These are phyloP conservation scores for Vigna angularis DNA, from an alignment of 306 rosid species.

Conservation along the genomic window DNA sequence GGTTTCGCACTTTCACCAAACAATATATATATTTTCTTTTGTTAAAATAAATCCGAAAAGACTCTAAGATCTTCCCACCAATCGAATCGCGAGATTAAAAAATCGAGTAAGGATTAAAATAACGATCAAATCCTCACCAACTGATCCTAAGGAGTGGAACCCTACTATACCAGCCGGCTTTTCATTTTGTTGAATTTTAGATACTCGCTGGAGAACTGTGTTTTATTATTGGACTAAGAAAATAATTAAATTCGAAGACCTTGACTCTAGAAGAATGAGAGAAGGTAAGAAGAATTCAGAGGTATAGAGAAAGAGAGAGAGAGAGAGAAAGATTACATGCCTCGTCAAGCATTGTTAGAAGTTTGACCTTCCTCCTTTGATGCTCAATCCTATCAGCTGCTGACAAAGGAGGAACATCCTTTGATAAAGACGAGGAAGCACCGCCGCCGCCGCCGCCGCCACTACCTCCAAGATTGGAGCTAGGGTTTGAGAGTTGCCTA, in stretches of 20 bases:
- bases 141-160: slow-evolving; percentile 48
- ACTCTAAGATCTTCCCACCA: slow-evolving; percentile 47
- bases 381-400: slow-evolving; percentile 87
- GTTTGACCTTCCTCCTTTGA: slow-evolving; percentile 90
- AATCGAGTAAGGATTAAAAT: slow-evolving; percentile 22
- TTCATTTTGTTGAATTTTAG: slow-evolving; percentile 48
- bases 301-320: slow-evolving; percentile 43
- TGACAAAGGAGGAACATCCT: slow-evolving; percentile 70
- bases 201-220: slow-evolving; percentile 53
- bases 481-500: slow-evolving; percentile 77
- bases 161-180: slow-evolving; percentile 70
- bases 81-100: slow-evolving; percentile 40
- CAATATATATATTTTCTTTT: not conserved
- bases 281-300: slow-evolving; percentile 45
- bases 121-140: slow-evolving; percentile 48
- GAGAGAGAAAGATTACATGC: slow-evolving; percentile 66
- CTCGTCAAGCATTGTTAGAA: slow-evolving; percentile 89
- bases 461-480: slow-evolving; percentile 51
- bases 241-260: slow-evolving; percentile 14
- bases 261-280: slow-evolving; percentile 61
- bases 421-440: slow-evolving; percentile 66
- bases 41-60: slow-evolving; percentile 14
- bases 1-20: slow-evolving; percentile 56
- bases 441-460: slow-evolving; percentile 43
- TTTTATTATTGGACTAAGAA: slow-evolving; percentile 41